Evolutionary conservation across 1,284 basidiomycete genomes (phyloP).

Genomic region (Schizophyllum amplum): DNA sequence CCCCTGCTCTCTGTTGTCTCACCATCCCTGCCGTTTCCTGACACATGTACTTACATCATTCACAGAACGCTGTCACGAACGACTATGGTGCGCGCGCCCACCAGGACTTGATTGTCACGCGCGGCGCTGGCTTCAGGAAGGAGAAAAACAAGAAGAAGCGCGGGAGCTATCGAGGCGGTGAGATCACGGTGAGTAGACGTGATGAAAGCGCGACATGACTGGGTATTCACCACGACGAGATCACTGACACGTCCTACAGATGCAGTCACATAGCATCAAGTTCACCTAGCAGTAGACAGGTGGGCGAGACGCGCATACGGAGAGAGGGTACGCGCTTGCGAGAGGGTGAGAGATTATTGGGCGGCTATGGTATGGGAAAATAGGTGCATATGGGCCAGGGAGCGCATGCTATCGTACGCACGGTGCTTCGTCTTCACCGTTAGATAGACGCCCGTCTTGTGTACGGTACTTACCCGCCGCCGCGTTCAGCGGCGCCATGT

Average conservation of each 20-base stretch:
- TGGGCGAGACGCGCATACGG: too few species aligned
- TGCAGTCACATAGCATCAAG: conserved; percentile 81
- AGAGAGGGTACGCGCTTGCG: too few species aligned
- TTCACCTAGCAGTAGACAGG: too few species aligned
- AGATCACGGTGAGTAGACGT: conserved; percentile 68
- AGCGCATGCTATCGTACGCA: too few species aligned
- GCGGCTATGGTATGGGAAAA: too few species aligned
- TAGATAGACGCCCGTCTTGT: too few species aligned
- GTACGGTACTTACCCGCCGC: too few species aligned
- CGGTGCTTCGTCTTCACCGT: too few species aligned
- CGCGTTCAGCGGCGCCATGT: too few species aligned
- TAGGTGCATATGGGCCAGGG: too few species aligned
- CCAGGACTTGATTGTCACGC: conserved; percentile 85
- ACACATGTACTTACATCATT: neutral
- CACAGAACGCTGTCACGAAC: conserved; percentile 50
- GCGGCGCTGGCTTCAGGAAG: conserved; percentile 92
- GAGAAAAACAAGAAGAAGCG: conserved; percentile 99
- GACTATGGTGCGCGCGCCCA: conserved; percentile 89
- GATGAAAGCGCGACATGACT: conserved; percentile 4
- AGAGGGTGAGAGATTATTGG: too few species aligned
- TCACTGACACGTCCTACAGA: conserved; percentile 31
- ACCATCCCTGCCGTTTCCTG: conserved; percentile 4
- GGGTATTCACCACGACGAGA: neutral
- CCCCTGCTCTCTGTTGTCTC: conserved; percentile 7
- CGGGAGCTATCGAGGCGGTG: conserved; percentile 86